These are phyloP conservation scores for Ceratobasidium sp. DNA, from an alignment of 1,284 basidiomycete species.

Conservation along the genomic window DNA sequence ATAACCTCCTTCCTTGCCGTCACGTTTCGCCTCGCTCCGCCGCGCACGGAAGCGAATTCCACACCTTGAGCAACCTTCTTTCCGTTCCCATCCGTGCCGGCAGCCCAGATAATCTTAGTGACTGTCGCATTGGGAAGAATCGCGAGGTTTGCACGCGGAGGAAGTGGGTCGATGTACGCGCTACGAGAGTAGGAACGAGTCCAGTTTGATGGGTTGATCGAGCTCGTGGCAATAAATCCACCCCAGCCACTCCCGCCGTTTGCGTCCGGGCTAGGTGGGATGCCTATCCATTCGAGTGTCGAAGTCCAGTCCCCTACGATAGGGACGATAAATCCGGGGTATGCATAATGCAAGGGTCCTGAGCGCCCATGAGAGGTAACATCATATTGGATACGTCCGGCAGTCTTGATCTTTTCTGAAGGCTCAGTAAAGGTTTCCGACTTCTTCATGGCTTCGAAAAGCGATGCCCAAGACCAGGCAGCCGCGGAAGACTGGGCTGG, in stretches of 20 bases:
- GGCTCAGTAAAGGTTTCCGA: constrained; percentile 57
- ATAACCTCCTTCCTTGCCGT: constrained; percentile 63
- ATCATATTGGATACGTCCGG: constrained; percentile 51
- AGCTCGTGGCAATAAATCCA: constrained; percentile 64
- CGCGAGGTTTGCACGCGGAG: constrained; percentile 65
- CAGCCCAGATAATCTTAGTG: constrained; percentile 64
- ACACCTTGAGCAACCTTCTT: constrained; percentile 60
- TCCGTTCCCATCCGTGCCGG: constrained; percentile 17
- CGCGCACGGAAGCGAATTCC: constrained; percentile 55
- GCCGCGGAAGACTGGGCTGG: constrained; percentile 49
- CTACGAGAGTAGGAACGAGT: constrained; percentile 71
- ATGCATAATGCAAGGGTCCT: constrained; percentile 54
- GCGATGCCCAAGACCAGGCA: constrained; percentile 62
- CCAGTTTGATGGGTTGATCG: constrained; percentile 69
- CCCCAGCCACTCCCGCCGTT: constrained; percentile 60
- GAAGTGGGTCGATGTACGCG: constrained; percentile 71
- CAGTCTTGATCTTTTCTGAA: constrained; percentile 42
- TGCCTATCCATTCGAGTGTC: constrained; percentile 56
- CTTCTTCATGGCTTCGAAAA: constrained; percentile 63
- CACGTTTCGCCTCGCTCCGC: constrained; percentile 52
- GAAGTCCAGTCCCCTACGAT: constrained; percentile 61
- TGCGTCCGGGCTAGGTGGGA: constrained; percentile 54
- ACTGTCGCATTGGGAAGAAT: constrained; percentile 64
- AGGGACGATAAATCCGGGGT: constrained; percentile 54
- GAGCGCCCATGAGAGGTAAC: constrained; percentile 52